Conservation (phyloP, 805 yeast genomes). For the Peterozyma toletana region DNA sequence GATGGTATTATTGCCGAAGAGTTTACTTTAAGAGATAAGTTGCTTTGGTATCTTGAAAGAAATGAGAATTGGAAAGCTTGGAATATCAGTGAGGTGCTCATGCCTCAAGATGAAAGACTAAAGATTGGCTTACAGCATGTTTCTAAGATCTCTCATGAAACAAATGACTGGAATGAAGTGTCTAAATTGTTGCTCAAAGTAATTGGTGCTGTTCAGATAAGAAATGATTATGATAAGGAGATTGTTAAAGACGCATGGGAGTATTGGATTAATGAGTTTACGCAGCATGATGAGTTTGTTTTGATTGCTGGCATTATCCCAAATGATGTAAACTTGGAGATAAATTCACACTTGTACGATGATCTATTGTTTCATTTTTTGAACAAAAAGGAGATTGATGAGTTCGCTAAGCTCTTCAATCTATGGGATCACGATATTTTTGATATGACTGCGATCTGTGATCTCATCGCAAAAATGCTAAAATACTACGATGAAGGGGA, state of each 20-base stretch:
- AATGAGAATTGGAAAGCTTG: slow-evolving; percentile 64
- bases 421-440: slow-evolving; percentile 56
- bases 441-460: slow-evolving; percentile 35
- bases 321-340: slow-evolving; percentile 23
- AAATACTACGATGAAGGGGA: slow-evolving; percentile 17
- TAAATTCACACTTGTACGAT: slow-evolving; percentile 31
- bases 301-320: slow-evolving; percentile 56
- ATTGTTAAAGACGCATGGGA: slow-evolving; percentile 44
- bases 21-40: slow-evolving; percentile 60
- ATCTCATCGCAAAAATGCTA: slow-evolving; percentile 39
- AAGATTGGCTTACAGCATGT: slow-evolving; percentile 51
- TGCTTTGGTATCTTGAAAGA: slow-evolving; percentile 62
- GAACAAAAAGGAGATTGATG: slow-evolving; percentile 20
- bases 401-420: slow-evolving; percentile 35
- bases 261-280: slow-evolving; percentile 47
- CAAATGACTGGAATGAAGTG: slow-evolving; percentile 49
- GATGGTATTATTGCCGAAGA: slow-evolving; percentile 77
- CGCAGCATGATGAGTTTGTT: slow-evolving; percentile 36
- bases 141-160: slow-evolving; percentile 8
- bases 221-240: slow-evolving; percentile 8
- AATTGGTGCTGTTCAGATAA: slow-evolving; percentile 12
- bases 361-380: slow-evolving; percentile 40
- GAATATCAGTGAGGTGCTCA: slow-evolving; percentile 59
- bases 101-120: slow-evolving; percentile 42
- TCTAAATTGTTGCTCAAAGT: slow-evolving; percentile 39